These are phyloP conservation scores for Simmondsia chinensis DNA, from an alignment of 148 eudicot genomes.

Conservation along the genomic window DNA sequence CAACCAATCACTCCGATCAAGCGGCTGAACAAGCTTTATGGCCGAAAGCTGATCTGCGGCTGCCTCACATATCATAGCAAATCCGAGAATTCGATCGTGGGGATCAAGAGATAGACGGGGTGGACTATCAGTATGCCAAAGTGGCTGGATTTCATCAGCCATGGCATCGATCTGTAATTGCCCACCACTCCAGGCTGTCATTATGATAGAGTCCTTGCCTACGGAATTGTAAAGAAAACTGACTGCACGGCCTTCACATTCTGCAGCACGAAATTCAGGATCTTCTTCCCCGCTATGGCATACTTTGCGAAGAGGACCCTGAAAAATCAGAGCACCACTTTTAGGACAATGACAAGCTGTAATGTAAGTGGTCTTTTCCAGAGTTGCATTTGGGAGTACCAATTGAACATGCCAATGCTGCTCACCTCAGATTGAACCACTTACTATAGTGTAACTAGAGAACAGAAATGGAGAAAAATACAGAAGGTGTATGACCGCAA, in stretches of 20 bases:
- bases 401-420: too few relatives aligned
- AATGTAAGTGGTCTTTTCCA: neutral
- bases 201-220: conserved; percentile 81
- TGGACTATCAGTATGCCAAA: conserved; percentile 58
- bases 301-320: conserved; percentile 87
- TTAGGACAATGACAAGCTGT: too few relatives aligned
- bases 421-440: too few relatives aligned
- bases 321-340: conserved; percentile 12
- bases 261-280: conserved; percentile 26
- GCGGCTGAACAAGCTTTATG: conserved; percentile 53
- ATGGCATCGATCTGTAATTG: conserved; percentile 91
- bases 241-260: conserved; percentile 70
- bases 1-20: conserved; percentile 57
- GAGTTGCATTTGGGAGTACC: too few relatives aligned
- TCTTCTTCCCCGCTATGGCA: conserved; percentile 39
- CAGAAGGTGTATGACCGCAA: too few relatives aligned
- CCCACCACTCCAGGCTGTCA: conserved; percentile 90
- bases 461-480: too few relatives aligned
- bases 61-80: conserved; percentile 95
- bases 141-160: conserved; percentile 91
- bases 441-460: too few relatives aligned
- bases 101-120: conserved; percentile 71
- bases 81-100: conserved; percentile 46
- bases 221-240: conserved; percentile 65
- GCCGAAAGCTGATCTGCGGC: conserved; percentile 24